Conservation (phyloP, 768 basidiomycete genomes). For the Postia placenta region DNA sequence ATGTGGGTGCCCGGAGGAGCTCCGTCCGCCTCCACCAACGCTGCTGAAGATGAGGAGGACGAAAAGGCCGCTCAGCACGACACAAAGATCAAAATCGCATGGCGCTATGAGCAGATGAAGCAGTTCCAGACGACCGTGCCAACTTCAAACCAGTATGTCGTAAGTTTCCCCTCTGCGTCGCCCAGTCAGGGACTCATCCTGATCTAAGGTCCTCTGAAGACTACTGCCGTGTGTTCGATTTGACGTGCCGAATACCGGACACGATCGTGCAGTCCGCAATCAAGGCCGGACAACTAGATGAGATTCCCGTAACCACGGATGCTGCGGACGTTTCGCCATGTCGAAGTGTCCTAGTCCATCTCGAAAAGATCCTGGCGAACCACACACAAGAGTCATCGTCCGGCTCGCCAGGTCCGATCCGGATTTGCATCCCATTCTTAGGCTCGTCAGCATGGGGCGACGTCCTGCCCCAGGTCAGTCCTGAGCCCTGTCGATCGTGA, state of each 20-base stretch:
- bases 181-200: slow-evolving; percentile 7
- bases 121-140: slow-evolving; percentile 83
- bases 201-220: slow-evolving; percentile 43
- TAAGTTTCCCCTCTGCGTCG: slow-evolving; percentile 20
- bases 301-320: slow-evolving; percentile 9
- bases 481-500: background rate
- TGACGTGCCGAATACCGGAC: slow-evolving; percentile 56
- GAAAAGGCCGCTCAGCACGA: slow-evolving; percentile 30
- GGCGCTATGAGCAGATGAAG: slow-evolving; percentile 94
- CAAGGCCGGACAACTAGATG: slow-evolving; percentile 32
- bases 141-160: slow-evolving; percentile 43
- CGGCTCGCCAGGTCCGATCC: slow-evolving; percentile 28
- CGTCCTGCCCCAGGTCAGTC: slow-evolving; percentile 40
- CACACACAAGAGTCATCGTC: background rate
- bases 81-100: slow-evolving; percentile 88
- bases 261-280: slow-evolving; percentile 40
- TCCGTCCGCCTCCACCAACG: slow-evolving; percentile 18
- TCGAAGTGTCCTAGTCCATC: slow-evolving; percentile 7
- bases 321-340: slow-evolving; percentile 12
- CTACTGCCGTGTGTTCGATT: slow-evolving; percentile 68
- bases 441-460: slow-evolving; percentile 72
- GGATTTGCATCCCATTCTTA: slow-evolving; percentile 58
- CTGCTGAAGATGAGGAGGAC: slow-evolving; percentile 34
- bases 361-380: slow-evolving; percentile 9
- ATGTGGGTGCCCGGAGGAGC: slow-evolving; percentile 65